phyloP scores from a whole-genome alignment of 2,329 filamentous ascomycete genomes.

The Teratosphaeria gauchensis region DNA sequence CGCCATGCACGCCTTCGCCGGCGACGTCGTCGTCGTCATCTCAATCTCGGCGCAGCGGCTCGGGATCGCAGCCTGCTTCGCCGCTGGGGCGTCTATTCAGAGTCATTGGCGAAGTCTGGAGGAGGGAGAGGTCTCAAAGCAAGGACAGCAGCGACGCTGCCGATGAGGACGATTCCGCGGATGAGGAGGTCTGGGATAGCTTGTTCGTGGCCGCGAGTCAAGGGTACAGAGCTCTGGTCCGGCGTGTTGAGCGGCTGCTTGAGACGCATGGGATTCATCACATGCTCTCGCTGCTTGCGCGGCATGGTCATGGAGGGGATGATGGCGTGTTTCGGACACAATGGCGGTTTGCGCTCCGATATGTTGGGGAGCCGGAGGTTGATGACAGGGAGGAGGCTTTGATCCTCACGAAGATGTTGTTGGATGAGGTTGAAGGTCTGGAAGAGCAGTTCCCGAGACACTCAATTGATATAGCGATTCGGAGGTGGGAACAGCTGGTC shows the following conservation, averaged over 20 bases:
- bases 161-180: no score
- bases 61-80: neutral
- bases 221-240: neutral
- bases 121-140: neutral
- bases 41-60: neutral
- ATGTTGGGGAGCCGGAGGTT: neutral
- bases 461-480: neutral
- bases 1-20: neutral
- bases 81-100: neutral
- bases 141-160: neutral
- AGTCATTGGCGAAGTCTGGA: neutral
- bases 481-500: neutral
- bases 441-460: neutral
- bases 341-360: neutral
- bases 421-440: neutral
- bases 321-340: neutral
- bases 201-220: neutral
- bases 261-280: neutral
- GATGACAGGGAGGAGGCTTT: neutral
- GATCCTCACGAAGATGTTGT: neutral
- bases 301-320: neutral
- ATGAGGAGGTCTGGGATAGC: neutral
- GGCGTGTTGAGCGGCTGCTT: neutral
- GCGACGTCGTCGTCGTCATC: neutral
- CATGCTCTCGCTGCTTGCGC: neutral